Evolutionary conservation across 2,329 filamentous ascomycete genomes (phyloP), one percentile per base, ranked within the genome.

Genomic region (Pseudophaeomoniella oleicola): DNA sequence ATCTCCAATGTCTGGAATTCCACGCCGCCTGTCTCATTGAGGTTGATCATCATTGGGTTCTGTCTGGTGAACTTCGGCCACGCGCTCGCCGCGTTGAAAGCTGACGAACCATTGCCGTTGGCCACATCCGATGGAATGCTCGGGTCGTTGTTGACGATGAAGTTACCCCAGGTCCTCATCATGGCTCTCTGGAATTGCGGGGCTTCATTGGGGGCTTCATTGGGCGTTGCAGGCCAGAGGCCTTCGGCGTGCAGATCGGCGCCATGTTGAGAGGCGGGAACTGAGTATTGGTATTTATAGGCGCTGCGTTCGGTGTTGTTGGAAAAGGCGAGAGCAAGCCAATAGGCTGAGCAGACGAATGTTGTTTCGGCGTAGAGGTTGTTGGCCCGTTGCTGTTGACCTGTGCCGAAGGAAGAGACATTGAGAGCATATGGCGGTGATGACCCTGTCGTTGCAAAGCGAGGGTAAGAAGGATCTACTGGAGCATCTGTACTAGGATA

Each of bases 231-330:
- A 19, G 32, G 40, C 36, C 19, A 40, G 18, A 32, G 46, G 32
- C 15, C 33, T 33, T 46, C 45, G 3, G 54, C 59, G 37, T 62
- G 60, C 6, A 88, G 67, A 18, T 83, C 82, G 13, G 75, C 69
- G 2, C 64, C 61, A 51, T 77, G 72, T 45, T 81, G 78, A 12
- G 78, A 72, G 29, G 74, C 73, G 30, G 85, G 72, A 13, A 83
- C 67, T n/a, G 81, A 76, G 17, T 61, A 69, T 43, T 71, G 67
- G 44, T 69, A 69, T 30, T 63, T 63, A 54, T 59, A 69, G n/a
- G n/a, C n/a, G 3, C 57, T 54, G 18, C 55, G 41, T 2, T 53
- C 50, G 11, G 38, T 46, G 11, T 44, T 43, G 6, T 42, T 32
- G 13, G 36, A 55, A 40, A 60, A 74, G 3, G 66, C 67, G 22